Percentiles rank a stretch among this genome's conserved stretches.
Evolutionary conservation across 768 basidiomycete species (phyloP).

Genomic region (Amanita subjunquillea): DNA sequence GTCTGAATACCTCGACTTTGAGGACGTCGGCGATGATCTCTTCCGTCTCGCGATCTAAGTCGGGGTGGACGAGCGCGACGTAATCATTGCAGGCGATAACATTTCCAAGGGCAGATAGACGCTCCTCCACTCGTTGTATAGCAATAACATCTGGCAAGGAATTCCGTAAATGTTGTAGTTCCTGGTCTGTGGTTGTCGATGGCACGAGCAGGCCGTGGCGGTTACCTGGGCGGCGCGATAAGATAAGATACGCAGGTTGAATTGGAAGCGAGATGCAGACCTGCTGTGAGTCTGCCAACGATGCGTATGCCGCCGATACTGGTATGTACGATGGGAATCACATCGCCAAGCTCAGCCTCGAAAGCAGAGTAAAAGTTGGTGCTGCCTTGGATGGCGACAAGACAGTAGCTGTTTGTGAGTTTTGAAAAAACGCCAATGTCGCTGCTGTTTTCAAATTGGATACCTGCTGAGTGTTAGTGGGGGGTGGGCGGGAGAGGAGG

Average conservation of each 20-base stretch:
- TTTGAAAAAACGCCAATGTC: conserved; percentile 97
- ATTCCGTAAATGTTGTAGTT: conserved; percentile 95
- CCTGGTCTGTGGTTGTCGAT: conserved; percentile 92
- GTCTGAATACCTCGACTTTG: conserved; percentile 98
- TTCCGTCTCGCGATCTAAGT: conserved; percentile 96
- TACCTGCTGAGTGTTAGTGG: conserved; percentile 34
- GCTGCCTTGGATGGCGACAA: conserved; percentile 86
- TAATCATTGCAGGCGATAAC: conserved; percentile 99
- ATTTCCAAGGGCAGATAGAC: conserved; percentile 93
- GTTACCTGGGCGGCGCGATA: conserved; percentile 51
- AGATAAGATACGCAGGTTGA: neutral
- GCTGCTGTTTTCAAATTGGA: conserved; percentile 90
- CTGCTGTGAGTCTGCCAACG: conserved; percentile 86
- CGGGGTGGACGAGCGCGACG: conserved; percentile 97
- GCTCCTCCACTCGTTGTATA: conserved; percentile 94
- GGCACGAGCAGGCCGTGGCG: conserved; percentile 96
- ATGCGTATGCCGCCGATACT: conserved; percentile 93
- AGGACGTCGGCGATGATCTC: conserved; percentile 99
- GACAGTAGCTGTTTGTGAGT: conserved; percentile 96
- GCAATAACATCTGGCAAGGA: conserved; percentile 88
- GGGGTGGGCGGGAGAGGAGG: neutral
- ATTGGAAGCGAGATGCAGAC: conserved; percentile 24
- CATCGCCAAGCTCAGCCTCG: conserved; percentile 87
- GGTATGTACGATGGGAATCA: conserved; percentile 93
- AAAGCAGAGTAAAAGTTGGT: conserved; percentile 98